Evolutionary conservation across 192 early-diverging fungal genomes (phyloP).

Genomic region (Podila horticola): DNA sequence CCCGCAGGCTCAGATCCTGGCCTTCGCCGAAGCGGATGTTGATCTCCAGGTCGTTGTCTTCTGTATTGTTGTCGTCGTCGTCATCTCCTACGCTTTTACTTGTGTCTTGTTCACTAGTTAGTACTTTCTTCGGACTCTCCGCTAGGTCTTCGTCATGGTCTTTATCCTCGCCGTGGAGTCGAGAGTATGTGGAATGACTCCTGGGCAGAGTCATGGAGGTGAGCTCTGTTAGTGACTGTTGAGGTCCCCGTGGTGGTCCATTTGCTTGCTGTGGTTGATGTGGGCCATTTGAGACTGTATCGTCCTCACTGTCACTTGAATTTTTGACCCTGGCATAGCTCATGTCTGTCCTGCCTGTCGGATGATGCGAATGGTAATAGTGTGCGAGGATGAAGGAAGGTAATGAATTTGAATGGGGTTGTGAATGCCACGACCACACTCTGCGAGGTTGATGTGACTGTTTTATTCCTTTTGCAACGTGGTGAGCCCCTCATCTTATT

Average conservation of each 20-base stretch:
- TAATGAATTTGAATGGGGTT: too few relatives aligned
- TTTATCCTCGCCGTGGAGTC: background rate
- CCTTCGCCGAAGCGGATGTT: slow-evolving; percentile 44
- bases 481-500: too few relatives aligned
- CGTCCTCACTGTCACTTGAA: slow-evolving; percentile 44
- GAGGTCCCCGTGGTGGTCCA: slow-evolving; percentile 1
- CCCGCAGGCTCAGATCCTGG: slow-evolving; percentile 28
- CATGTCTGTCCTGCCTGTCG: slow-evolving; percentile 12
- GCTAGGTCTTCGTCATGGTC: background rate
- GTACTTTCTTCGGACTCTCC: too few relatives aligned
- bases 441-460: too few relatives aligned
- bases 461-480: too few relatives aligned
- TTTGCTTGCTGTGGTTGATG: background rate
- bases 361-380: too few relatives aligned
- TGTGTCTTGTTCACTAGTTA: background rate
- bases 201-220: background rate
- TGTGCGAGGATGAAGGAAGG: too few relatives aligned
- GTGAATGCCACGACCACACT: too few relatives aligned
- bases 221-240: background rate
- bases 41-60: slow-evolving; percentile 37
- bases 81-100: background rate
- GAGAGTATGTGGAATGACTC: background rate
- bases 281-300: background rate
- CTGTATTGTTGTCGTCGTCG: background rate
- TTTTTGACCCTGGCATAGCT: slow-evolving; percentile 41